Percentiles rank a stretch among this genome's conserved stretches.
These are phyloP conservation scores for Trichoderma aggressivum DNA, from an alignment of 2,329 filamentous ascomycete species.

Conservation along the genomic window DNA sequence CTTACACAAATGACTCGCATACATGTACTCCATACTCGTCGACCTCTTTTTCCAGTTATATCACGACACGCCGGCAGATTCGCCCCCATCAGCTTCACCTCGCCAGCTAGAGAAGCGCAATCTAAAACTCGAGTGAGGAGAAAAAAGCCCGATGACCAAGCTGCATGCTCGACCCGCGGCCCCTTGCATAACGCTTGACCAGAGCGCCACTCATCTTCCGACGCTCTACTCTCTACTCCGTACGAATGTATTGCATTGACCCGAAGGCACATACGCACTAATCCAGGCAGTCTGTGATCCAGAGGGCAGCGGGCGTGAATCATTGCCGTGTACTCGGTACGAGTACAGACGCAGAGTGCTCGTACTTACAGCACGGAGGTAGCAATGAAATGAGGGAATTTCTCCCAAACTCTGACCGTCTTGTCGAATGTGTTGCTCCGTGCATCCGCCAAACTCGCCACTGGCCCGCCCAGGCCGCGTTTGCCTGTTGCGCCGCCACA, in stretches of 20 bases:
- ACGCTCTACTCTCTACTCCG: background rate
- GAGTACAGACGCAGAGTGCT: background rate
- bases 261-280: background rate
- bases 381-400: constrained; percentile 13
- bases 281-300: background rate
- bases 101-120: background rate
- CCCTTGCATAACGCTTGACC: constrained; percentile 1
- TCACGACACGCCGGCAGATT: background rate
- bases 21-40: background rate
- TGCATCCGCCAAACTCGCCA: constrained; percentile 13
- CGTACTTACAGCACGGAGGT: background rate
- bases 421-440: constrained; percentile 6
- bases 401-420: background rate
- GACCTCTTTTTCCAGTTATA: background rate
- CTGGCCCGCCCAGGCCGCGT: constrained; percentile 14
- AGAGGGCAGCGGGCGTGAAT: background rate
- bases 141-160: background rate
- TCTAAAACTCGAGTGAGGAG: background rate
- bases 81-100: background rate
- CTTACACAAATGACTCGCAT: background rate
- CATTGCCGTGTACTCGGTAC: background rate
- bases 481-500: constrained; percentile 11
- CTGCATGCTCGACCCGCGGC: background rate
- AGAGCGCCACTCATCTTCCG: constrained; percentile 3
- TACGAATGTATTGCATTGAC: background rate